Conservation (phyloP, 768 basidiomycete genomes). For the Aureoboletus auriporus region DNA sequence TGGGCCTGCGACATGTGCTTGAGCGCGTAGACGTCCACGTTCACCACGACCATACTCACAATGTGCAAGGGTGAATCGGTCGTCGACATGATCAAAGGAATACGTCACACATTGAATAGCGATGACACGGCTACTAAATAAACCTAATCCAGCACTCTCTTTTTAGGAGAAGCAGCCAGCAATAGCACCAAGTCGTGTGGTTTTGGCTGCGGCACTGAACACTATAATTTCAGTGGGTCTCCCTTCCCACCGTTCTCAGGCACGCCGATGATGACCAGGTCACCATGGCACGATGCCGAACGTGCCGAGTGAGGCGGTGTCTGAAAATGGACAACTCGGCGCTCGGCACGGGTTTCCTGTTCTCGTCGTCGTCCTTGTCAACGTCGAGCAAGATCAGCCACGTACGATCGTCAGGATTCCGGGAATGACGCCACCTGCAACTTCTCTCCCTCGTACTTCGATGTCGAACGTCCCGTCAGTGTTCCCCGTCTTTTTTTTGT, state of each 20-base stretch:
- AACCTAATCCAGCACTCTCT: too few species aligned
- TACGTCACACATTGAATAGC: not conserved
- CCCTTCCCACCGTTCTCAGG: too few species aligned
- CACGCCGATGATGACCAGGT: too few species aligned
- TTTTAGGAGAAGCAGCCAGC: too few species aligned
- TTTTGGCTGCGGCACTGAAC: too few species aligned
- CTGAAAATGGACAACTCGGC: conserved; percentile 24
- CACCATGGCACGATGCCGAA: conserved; percentile 11
- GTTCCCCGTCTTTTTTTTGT: not conserved
- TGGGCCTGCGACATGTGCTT: conserved; percentile 54
- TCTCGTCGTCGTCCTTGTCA: conserved; percentile 15
- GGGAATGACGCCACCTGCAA: not conserved
- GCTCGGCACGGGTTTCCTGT: conserved; percentile 3
- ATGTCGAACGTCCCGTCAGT: conserved; percentile 32
- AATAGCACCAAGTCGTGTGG: too few species aligned
- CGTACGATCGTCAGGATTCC: not conserved
- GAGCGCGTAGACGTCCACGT: not conserved
- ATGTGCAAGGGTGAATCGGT: conserved; percentile 50
- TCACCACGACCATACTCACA: conserved; percentile 31
- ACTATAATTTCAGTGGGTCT: too few species aligned
- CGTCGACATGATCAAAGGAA: conserved; percentile 22
- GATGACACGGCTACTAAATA: not conserved
- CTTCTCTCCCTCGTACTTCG: not conserved
- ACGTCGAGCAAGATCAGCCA: conserved; percentile 5
- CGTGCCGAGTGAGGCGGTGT: conserved; percentile 22